Evolutionary conservation across 148 eudicot species (phyloP).

Genomic region (Polygonum maritimum): DNA sequence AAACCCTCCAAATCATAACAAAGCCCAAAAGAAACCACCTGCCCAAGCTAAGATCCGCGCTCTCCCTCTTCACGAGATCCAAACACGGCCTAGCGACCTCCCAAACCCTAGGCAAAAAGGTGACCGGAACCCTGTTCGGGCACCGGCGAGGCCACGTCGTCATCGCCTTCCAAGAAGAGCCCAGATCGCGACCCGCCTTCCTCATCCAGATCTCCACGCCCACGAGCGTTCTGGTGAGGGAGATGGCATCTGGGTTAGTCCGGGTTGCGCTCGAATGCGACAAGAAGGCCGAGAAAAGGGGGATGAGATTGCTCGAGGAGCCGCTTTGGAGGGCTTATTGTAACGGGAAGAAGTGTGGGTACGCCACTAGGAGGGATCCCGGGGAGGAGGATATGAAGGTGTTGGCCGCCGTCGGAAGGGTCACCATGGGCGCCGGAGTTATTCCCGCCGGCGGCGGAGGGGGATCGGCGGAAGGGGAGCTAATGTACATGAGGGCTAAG

Average conservation of each 20-base stretch:
- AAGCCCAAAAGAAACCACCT: conserved; percentile 33
- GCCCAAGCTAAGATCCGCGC: conserved; percentile 48
- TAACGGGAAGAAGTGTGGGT: conserved; percentile 91
- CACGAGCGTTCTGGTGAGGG: conserved; percentile 41
- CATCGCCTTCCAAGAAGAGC: conserved; percentile 45
- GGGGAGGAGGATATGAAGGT: conserved; percentile 67
- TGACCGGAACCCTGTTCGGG: conserved; percentile 60
- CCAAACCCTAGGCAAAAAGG: conserved; percentile 44
- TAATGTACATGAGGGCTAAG: conserved; percentile 91
- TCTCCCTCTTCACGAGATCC: conserved; percentile 32
- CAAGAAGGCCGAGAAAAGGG: conserved; percentile 30
- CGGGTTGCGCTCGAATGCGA: conserved; percentile 59
- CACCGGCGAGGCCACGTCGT: conserved; percentile 48
- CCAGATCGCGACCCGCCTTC: conserved; percentile 38
- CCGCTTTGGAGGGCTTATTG: conserved; percentile 88
- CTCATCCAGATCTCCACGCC: conserved; percentile 48
- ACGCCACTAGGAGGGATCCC: conserved; percentile 57
- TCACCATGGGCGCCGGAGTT: conserved; percentile 95
- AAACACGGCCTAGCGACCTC: conserved; percentile 8
- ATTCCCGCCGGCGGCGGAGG: conserved; percentile 43
- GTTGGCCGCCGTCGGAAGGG: conserved; percentile 48
- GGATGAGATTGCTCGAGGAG: conserved; percentile 53
- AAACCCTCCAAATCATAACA: neutral
- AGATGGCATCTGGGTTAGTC: conserved; percentile 63
- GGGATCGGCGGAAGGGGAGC: conserved; percentile 39